Percentiles rank a stretch among this genome's conserved stretches.
phyloP scores from a whole-genome alignment of 805 yeast genomes.

The Candida pini region DNA sequence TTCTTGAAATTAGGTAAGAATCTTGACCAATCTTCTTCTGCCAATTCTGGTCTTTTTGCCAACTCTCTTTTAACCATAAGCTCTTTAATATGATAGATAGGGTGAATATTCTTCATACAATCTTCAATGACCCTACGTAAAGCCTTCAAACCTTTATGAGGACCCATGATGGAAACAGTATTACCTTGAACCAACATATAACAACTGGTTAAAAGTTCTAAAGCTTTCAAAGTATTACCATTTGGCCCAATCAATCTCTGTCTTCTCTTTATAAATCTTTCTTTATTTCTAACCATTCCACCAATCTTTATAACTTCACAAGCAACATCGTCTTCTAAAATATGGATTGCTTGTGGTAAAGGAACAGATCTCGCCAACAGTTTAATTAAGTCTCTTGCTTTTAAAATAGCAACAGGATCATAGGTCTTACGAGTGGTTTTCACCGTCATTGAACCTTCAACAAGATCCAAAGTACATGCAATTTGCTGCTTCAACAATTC shows the following conservation, averaged over 20 bases:
- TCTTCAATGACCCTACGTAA: conserved; percentile 93
- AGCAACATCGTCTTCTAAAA: conserved; percentile 85
- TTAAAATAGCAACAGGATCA: conserved; percentile 90
- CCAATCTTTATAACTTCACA: conserved; percentile 97
- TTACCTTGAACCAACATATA: conserved; percentile 95
- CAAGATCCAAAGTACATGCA: conserved; percentile 81
- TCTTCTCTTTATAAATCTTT: conserved; percentile 89
- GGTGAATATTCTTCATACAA: conserved; percentile 94
- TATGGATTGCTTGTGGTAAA: conserved; percentile 90
- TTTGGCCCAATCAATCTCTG: conserved; percentile 95
- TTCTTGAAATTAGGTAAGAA: conserved; percentile 95
- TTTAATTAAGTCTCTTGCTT: conserved; percentile 92
- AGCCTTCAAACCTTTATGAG: conserved; percentile 86
- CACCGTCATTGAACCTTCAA: conserved; percentile 97
- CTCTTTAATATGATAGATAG: conserved; percentile 96
- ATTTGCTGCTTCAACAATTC: conserved; percentile 68
- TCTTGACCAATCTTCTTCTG: conserved; percentile 94
- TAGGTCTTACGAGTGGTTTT: conserved; percentile 91
- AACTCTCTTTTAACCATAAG: conserved; percentile 95
- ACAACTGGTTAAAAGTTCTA: conserved; percentile 92
- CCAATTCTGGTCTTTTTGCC: conserved; percentile 91
- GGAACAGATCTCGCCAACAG: conserved; percentile 94
- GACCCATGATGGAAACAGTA: conserved; percentile 97
- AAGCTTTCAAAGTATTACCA: conserved; percentile 93
- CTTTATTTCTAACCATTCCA: conserved; percentile 81